A percentile compares a stretch with the other conserved stretches of the same genome.
These are phyloP conservation scores for Mallotus repandus DNA, from an alignment of 441 rosid genomes.

Conservation along the genomic window DNA sequence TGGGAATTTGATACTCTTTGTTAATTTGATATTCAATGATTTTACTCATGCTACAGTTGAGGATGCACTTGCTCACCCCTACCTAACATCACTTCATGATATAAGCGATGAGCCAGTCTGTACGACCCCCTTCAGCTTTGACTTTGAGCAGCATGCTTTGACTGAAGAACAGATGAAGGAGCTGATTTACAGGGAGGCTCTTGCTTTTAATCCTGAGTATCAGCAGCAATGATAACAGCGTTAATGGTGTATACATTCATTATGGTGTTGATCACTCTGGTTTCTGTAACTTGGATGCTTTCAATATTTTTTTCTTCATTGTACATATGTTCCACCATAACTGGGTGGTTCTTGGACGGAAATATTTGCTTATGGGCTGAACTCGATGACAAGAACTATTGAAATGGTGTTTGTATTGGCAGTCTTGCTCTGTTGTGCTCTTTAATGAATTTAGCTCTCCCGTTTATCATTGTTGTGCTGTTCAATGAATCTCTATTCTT, in stretches of 20 bases:
- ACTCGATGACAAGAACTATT: conserved; percentile 22
- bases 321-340: conserved; percentile 43
- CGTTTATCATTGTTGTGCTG: background rate
- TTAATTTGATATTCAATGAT: background rate
- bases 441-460: background rate
- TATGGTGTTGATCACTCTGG: conserved; percentile 29
- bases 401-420: conserved; percentile 31
- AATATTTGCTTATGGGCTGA: conserved; percentile 31
- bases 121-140: conserved; percentile 60
- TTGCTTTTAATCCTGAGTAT: conserved; percentile 77
- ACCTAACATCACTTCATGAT: conserved; percentile 59
- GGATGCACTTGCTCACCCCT: conserved; percentile 82
- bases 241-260: conserved; percentile 9
- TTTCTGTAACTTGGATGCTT: conserved; percentile 21
- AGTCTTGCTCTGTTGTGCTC: conserved; percentile 15
- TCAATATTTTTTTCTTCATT: conserved; percentile 27
- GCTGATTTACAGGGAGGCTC: conserved; percentile 69
- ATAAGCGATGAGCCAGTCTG: conserved; percentile 72
- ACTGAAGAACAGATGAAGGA: conserved; percentile 77
- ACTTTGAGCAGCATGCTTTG: conserved; percentile 63
- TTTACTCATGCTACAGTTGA: conserved; percentile 44
- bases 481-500: background rate
- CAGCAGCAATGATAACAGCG: conserved; percentile 29
- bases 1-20: background rate
- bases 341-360: conserved; percentile 37